A percentile compares a stretch with the other conserved stretches of the same genome.
These are phyloP conservation scores for Echium plantagineum DNA, from an alignment of 257 asterid genomes.

Conservation along the genomic window DNA sequence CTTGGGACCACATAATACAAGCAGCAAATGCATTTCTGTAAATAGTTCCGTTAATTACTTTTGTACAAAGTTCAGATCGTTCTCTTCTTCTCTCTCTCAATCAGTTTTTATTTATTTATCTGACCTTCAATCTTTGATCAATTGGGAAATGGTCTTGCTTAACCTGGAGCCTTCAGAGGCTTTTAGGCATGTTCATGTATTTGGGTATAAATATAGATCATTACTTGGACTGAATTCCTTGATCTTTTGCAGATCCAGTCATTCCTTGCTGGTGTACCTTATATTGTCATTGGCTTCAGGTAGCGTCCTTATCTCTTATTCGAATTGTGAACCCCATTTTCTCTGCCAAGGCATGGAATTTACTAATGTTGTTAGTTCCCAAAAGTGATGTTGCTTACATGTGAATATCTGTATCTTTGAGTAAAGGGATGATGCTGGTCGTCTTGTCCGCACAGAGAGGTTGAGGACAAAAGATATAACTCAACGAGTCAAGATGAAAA, in stretches of 20 bases:
- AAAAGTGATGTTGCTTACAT: too few relatives aligned
- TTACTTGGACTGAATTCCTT: not conserved
- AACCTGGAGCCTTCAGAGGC: too few relatives aligned
- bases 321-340: not conserved
- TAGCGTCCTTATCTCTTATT: slow-evolving; percentile 12
- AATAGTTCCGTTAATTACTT: too few relatives aligned
- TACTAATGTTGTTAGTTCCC: too few relatives aligned
- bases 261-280: slow-evolving; percentile 95
- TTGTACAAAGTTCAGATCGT: too few relatives aligned
- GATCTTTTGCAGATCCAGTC: slow-evolving; percentile 72
- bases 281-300: slow-evolving; percentile 84
- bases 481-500: slow-evolving; percentile 73
- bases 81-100: too few relatives aligned
- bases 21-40: too few relatives aligned
- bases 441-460: slow-evolving; percentile 88
- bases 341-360: too few relatives aligned
- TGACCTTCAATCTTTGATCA: too few relatives aligned
- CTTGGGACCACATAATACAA: too few relatives aligned
- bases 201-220: not conserved
- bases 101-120: not conserved
- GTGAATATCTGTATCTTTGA: not conserved
- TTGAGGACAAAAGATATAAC: slow-evolving; percentile 79
- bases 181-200: too few relatives aligned
- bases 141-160: too few relatives aligned
- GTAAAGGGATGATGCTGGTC: slow-evolving; percentile 77